A percentile compares a stretch with the other conserved stretches of the same genome.
phyloP scores from a whole-genome alignment of 495 filamentous ascomycete genomes.

The Penicillium crystallinum region DNA sequence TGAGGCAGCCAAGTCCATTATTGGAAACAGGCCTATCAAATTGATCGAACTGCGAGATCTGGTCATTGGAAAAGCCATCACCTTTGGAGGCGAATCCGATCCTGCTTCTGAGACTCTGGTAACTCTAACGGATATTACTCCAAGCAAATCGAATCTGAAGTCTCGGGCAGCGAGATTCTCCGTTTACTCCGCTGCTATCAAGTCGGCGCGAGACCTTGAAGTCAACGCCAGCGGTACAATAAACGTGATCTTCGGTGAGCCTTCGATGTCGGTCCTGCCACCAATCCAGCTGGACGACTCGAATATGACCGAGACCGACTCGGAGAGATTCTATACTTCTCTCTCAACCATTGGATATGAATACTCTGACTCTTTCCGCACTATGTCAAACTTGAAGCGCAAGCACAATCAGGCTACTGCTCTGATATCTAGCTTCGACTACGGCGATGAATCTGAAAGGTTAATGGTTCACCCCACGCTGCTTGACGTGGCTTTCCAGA shows the following conservation, averaged over 20 bases:
- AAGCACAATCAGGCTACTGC: background rate
- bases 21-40: background rate
- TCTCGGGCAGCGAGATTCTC: too few species aligned
- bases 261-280: background rate
- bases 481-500: slow-evolving; percentile 45
- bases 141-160: too few species aligned
- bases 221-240: background rate
- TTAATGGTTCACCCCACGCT: slow-evolving; percentile 39
- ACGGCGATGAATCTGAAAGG: background rate
- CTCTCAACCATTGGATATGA: background rate
- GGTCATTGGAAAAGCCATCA: background rate
- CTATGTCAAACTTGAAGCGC: background rate
- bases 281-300: background rate
- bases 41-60: slow-evolving; percentile 2
- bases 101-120: too few species aligned
- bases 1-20: slow-evolving; percentile 34
- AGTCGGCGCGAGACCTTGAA: too few species aligned
- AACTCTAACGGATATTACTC: too few species aligned
- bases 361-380: background rate
- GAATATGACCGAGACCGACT: background rate
- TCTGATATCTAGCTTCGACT: background rate
- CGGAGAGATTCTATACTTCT: background rate
- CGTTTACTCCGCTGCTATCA: too few species aligned
- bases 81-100: background rate
- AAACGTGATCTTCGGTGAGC: background rate